Conservation (phyloP, 2,329 filamentous ascomycete species). For the Aspergillus sclerotialis region DNA sequence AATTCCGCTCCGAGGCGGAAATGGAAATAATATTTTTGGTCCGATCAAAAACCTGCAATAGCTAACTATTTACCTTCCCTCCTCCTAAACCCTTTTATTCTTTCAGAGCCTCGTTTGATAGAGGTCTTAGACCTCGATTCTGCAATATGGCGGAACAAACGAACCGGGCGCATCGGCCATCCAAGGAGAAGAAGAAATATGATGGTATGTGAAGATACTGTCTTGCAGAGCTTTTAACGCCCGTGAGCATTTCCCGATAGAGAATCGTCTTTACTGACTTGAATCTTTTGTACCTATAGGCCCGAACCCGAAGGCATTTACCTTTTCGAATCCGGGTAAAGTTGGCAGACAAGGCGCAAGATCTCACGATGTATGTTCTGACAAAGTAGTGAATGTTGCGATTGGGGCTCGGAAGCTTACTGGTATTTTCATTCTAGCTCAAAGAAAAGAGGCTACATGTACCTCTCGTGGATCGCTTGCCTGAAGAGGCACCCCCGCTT, state of each 20-base stretch:
- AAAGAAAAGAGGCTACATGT: slow-evolving; percentile 96
- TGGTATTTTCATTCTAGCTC: slow-evolving; percentile 48
- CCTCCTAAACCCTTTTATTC: slow-evolving; percentile 9
- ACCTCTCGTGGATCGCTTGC: slow-evolving; percentile 87
- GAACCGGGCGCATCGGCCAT: slow-evolving; percentile 77
- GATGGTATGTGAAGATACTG: slow-evolving; percentile 43
- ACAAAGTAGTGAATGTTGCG: slow-evolving; percentile 2
- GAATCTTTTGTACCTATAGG: slow-evolving; percentile 38
- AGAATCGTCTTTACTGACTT: slow-evolving; percentile 6
- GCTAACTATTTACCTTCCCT: slow-evolving; percentile 7
- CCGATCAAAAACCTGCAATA: slow-evolving; percentile 11
- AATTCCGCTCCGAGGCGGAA: slow-evolving; percentile 20
- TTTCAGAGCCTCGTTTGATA: slow-evolving; percentile 9
- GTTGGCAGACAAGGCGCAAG: slow-evolving; percentile 60
- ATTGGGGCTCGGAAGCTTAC: slow-evolving; percentile 10
- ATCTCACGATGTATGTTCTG: slow-evolving; percentile 45
- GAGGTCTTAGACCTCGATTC: slow-evolving; percentile 22
- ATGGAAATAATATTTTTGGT: slow-evolving; percentile 28
- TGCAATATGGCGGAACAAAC: slow-evolving; percentile 68
- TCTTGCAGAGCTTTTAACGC: slow-evolving; percentile 7
- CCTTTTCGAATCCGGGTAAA: slow-evolving; percentile 73
- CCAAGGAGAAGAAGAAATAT: slow-evolving; percentile 81
- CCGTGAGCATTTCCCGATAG: slow-evolving; percentile 1
- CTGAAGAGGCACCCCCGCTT: slow-evolving; percentile 88
- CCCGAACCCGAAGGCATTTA: slow-evolving; percentile 83